phyloP scores from a whole-genome alignment of 202 grass and related monocot genomes.

The Panicum virgatum region DNA sequence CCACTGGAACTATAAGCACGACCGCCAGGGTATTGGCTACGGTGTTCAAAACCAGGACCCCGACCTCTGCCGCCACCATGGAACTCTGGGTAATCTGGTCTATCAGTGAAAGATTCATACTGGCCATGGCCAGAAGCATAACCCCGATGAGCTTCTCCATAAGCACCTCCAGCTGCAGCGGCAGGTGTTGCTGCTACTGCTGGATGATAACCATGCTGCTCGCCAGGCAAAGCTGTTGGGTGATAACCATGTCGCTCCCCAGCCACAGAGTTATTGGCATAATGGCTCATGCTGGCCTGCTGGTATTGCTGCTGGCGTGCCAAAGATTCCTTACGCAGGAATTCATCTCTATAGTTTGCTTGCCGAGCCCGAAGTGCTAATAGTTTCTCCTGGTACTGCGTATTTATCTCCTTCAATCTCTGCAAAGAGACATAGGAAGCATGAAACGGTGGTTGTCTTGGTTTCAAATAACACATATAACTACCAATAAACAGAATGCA shows the following conservation, averaged over 20 bases:
- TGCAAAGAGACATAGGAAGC: conserved; percentile 41
- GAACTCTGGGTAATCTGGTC: conserved; percentile 63
- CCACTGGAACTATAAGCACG: conserved; percentile 79
- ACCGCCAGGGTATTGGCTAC: conserved; percentile 61
- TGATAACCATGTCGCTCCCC: conserved; percentile 52
- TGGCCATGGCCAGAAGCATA: conserved; percentile 60
- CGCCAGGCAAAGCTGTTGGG: conserved; percentile 37
- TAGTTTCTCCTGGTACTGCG: conserved; percentile 77
- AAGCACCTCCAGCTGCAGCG: conserved; percentile 43
- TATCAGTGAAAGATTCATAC: conserved; percentile 52
- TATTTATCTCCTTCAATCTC: conserved; percentile 92
- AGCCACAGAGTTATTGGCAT: conserved; percentile 43
- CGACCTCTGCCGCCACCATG: conserved; percentile 48
- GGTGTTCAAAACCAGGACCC: conserved; percentile 48
- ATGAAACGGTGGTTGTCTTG: not conserved
- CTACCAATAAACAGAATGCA: conserved; percentile 1
- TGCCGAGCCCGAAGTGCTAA: conserved; percentile 64
- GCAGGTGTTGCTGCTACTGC: conserved; percentile 12
- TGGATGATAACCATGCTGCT: conserved; percentile 52
- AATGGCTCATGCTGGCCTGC: conserved; percentile 53
- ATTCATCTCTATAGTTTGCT: conserved; percentile 72
- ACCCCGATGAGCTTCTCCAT: conserved; percentile 51
- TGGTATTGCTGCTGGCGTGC: conserved; percentile 82
- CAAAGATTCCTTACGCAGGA: conserved; percentile 76
- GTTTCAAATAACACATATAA: conserved; percentile 10